A percentile compares a stretch with the other conserved stretches of the same genome.
Evolutionary conservation across 2,329 filamentous ascomycete genomes (phyloP).

Genomic region (Clarireedia paspali): DNA sequence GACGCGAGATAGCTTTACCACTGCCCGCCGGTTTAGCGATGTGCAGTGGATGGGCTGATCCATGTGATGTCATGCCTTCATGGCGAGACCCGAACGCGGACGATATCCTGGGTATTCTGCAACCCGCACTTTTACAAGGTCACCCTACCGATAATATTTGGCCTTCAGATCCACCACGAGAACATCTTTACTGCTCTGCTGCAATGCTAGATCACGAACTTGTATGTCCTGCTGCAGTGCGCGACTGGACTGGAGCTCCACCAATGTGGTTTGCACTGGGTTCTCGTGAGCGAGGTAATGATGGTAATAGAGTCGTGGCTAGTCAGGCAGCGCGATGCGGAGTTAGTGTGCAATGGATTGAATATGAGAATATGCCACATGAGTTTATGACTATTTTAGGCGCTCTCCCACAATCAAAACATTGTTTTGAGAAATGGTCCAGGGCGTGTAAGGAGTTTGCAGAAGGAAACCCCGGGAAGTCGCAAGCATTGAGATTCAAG

Average conservation of each 20-base stretch:
- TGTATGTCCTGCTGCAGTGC: background rate
- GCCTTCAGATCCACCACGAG: conserved; percentile 48
- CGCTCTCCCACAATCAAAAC: background rate
- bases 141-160: conserved; percentile 46
- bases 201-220: conserved; percentile 56
- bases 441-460: background rate
- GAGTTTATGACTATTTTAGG: conserved; percentile 45
- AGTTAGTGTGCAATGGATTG: conserved; percentile 56
- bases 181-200: conserved; percentile 47
- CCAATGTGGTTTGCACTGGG: conserved; percentile 8
- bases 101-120: conserved; percentile 50
- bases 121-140: conserved; percentile 24
- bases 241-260: background rate
- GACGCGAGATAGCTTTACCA: conserved; percentile 43
- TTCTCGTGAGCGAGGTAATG: conserved; percentile 24
- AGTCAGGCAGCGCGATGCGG: conserved; percentile 46
- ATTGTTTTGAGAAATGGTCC: conserved; percentile 1
- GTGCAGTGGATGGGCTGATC: conserved; percentile 64
- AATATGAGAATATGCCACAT: conserved; percentile 78
- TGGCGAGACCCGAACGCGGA: conserved; percentile 43
- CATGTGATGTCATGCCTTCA: conserved; percentile 54
- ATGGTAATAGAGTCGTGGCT: conserved; percentile 58
- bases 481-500: background rate
- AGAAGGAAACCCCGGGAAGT: background rate
- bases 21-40: conserved; percentile 58